These are phyloP conservation scores for Tulasnella sp. DNA, from an alignment of 768 basidiomycete species.

Conservation along the genomic window DNA sequence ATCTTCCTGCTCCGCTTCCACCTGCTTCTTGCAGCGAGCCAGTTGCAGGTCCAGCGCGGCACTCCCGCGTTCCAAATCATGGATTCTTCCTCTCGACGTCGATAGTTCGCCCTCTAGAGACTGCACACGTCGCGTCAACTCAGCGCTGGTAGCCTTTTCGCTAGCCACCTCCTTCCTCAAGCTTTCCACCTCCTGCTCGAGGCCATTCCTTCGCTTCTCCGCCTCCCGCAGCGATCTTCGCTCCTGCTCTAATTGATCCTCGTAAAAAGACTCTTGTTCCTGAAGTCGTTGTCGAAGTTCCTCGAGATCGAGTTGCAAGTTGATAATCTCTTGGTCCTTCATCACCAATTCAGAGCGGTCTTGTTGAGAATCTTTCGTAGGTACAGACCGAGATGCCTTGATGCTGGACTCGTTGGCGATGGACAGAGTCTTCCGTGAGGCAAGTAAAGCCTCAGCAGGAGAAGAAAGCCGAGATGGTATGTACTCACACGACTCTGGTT, in stretches of 20 bases:
- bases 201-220: background rate
- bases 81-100: background rate
- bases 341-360: no score
- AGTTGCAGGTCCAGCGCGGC: constrained; percentile 74
- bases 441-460: no score
- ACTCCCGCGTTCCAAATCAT: constrained; percentile 64
- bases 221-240: background rate
- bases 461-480: no score
- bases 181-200: background rate
- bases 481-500: no score
- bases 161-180: background rate
- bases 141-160: no score
- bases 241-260: background rate
- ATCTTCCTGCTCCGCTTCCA: constrained; percentile 48
- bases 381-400: no score
- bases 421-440: no score
- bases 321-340: no score
- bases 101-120: no score
- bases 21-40: constrained; percentile 48
- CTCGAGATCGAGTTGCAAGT: background rate
- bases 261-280: background rate
- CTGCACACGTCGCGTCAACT: no score
- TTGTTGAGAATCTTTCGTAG: no score
- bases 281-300: background rate
- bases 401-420: no score